phyloP scores from a whole-genome alignment of 805 yeast species.

The Myxozyma vanderwaltii region DNA sequence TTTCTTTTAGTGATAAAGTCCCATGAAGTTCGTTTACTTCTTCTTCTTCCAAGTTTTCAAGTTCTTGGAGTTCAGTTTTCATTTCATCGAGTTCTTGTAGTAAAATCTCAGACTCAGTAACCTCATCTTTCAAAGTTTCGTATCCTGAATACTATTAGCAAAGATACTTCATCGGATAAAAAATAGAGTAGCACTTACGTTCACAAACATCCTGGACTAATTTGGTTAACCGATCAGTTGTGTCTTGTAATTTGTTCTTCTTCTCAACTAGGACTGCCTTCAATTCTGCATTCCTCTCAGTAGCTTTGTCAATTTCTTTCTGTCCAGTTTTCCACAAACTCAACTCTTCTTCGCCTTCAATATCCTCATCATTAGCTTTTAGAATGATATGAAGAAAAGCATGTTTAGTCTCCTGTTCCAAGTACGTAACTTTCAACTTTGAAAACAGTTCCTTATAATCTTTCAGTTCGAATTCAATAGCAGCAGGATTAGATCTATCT shows the following conservation, averaged over 20 bases:
- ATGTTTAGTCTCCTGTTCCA: slow-evolving; percentile 74
- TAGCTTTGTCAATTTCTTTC: slow-evolving; percentile 15
- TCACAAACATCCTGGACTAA: slow-evolving; percentile 20
- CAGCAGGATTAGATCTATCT: slow-evolving; percentile 37
- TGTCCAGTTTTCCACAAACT: slow-evolving; percentile 32
- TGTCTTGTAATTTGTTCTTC: slow-evolving; percentile 35
- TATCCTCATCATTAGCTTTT: slow-evolving; percentile 45
- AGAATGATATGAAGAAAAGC: slow-evolving; percentile 59
- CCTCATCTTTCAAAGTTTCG: slow-evolving; percentile 34
- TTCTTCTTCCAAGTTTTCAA: slow-evolving; percentile 37
- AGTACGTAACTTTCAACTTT: slow-evolving; percentile 61
- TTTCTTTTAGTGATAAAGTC: slow-evolving; percentile 38
- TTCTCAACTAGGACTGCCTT: slow-evolving; percentile 29
- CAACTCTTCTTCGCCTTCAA: slow-evolving; percentile 40
- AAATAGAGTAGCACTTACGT: slow-evolving; percentile 5
- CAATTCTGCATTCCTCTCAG: slow-evolving; percentile 9
- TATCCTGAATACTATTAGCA: slow-evolving; percentile 22
- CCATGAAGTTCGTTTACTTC: slow-evolving; percentile 39
- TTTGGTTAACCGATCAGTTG: slow-evolving; percentile 31
- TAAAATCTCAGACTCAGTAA: slow-evolving; percentile 38
- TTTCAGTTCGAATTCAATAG: slow-evolving; percentile 37
- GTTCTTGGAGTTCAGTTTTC: slow-evolving; percentile 41
- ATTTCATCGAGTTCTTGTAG: slow-evolving; percentile 41
- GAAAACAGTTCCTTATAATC: slow-evolving; percentile 48
- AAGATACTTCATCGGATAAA: not conserved